Evolutionary conservation across 1,284 basidiomycete genomes (phyloP).

Genomic region (Ustilago sp.): DNA sequence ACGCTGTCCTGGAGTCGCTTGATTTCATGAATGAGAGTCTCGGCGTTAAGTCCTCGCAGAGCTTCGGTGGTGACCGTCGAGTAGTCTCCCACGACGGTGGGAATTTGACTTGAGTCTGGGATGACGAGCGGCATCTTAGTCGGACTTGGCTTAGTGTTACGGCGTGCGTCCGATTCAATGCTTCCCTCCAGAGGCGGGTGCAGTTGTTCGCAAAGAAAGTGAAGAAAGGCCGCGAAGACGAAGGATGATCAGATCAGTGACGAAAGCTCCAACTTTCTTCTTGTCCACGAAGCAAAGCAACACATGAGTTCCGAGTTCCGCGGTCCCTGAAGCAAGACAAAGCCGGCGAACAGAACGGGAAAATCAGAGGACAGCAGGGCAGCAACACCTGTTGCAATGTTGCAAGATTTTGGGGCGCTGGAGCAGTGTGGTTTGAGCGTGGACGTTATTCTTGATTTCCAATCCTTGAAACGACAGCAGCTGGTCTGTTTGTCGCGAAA

Average conservation of each 20-base stretch:
- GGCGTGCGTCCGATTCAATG: too few species aligned
- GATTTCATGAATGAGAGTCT: conserved; percentile 49
- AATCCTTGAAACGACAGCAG: conserved; percentile 3
- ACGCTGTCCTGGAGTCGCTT: conserved; percentile 43
- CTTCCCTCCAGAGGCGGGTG: neutral
- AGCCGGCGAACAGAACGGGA: conserved; percentile 7
- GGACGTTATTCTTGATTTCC: conserved; percentile 2
- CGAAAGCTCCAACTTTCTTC: neutral
- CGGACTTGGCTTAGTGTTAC: neutral
- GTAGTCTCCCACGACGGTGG: conserved; percentile 42
- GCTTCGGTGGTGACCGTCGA: conserved; percentile 38
- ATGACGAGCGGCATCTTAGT: conserved; percentile 44
- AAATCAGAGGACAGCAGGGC: neutral
- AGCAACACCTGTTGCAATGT: neutral
- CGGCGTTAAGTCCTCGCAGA: conserved; percentile 36
- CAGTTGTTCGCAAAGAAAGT: too few species aligned
- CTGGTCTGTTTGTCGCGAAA: neutral
- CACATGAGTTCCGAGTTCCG: conserved; percentile 2
- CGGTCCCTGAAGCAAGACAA: neutral
- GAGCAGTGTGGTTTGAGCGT: conserved; percentile 1
- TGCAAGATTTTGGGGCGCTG: neutral
- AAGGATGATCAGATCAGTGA: neutral
- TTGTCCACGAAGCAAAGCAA: neutral
- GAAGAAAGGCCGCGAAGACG: neutral
- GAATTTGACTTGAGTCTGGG: conserved; percentile 38